Evolutionary conservation across 257 asterid species (phyloP), one percentile per base, ranked within the genome.

Genomic region (Forsythia suspensa): DNA sequence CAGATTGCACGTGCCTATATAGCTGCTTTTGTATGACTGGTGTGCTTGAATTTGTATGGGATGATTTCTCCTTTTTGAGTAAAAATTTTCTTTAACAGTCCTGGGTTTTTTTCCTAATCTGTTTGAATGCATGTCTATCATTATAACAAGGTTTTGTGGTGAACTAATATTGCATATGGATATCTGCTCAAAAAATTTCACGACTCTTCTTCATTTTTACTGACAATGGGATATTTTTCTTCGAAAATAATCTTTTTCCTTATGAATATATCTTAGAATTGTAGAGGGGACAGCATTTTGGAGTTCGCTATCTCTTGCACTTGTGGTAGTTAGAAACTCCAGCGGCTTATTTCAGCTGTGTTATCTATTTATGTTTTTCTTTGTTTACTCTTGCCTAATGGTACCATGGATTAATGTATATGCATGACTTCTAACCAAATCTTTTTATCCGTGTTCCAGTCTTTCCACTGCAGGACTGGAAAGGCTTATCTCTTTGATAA

Each of bases 401-500:
- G 29, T 59, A 36, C 42, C 39, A 68, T 38, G 51, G 59, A 73
- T 80, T 38, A 16, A 68, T 70, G 69, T 77, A 8, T 41, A 34
- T 73, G 71, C 76, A 40, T 72, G 70, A 82, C 48, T 79, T 76
- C 86, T 91, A 71, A 89, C 80, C 76, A 42, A n/a, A 16, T 63
- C 66, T 24, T 78, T 80, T 82, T 73, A 42, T 82, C 44, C 38
- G 74, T 86, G 34, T 81, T 83, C 69, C 88, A 94, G 98, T 24
- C 92, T 59, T 94, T 94, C 86, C 94, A 86, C 74, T 77, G 88
- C 90, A 90, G 78, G 85, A 81, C 87, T 73, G 98, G 98, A 77
- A 91, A 82, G 84, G 98, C 98, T 77, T 92, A 94, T 84, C 97
- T 94, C 84, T 89, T 90, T 59, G 83, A 82, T 9, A 84, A 88